phyloP scores from a whole-genome alignment of 192 early-diverging fungal genomes.

The Coemansia sp. region DNA sequence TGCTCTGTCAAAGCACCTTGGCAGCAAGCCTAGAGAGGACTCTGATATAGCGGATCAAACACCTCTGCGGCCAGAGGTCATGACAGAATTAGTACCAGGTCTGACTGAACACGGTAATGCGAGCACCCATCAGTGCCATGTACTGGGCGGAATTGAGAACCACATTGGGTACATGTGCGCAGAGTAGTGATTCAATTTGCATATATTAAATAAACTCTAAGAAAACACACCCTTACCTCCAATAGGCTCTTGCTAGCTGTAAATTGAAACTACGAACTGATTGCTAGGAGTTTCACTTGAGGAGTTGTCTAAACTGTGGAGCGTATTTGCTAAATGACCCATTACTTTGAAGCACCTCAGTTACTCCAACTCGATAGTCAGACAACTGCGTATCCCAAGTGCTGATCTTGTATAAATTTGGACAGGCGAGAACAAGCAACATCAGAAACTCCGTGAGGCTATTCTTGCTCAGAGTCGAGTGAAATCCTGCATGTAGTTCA shows the following conservation, averaged over 20 bases:
- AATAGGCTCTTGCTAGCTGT: neutral
- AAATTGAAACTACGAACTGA: neutral
- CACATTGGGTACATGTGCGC: slow-evolving; percentile 48
- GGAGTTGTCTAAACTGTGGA: too few species aligned
- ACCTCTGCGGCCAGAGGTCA: neutral
- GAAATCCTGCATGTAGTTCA: too few species aligned
- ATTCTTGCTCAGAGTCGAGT: too few species aligned
- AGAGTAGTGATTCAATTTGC: slow-evolving; percentile 10
- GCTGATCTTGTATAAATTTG: neutral
- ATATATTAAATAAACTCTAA: neutral
- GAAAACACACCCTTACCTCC: neutral
- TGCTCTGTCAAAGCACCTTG: neutral
- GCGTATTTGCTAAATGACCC: neutral
- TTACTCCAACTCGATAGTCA: neutral
- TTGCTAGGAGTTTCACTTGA: neutral
- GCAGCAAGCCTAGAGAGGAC: neutral
- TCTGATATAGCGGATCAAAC: neutral
- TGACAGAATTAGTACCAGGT: neutral
- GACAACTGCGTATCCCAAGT: neutral
- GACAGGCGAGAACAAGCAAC: neutral
- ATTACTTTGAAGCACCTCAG: neutral
- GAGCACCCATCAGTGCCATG: neutral
- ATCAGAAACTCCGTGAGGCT: neutral
- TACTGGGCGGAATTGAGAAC: slow-evolving; percentile 46
- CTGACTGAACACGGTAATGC: neutral